Evolutionary conservation across 2,329 filamentous ascomycete genomes (phyloP), one percentile per base, ranked within the genome.

Genomic region (Fusarium sulawesiense): DNA sequence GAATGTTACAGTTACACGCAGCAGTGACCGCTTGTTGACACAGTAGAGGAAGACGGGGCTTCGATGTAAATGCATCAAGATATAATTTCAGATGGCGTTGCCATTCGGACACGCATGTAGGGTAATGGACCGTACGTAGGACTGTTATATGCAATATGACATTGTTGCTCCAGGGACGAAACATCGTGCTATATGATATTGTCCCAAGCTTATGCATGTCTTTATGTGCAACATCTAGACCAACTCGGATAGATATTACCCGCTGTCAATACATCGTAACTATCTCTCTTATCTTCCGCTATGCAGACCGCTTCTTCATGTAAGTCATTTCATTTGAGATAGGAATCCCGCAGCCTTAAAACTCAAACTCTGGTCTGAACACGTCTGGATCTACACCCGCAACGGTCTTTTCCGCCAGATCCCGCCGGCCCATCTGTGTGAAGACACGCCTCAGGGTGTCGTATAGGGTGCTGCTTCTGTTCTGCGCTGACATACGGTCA

Each of bases 381-480:
- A 90, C 84, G 76, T 96, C 93, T 27, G 97, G 91, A 82, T 98
- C 93, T 83, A 99, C 95, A 27, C 94, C 95, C 2, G 91, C 89
- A 14, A 94, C 91, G 8, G 98, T 96, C 83, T 90, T 88, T 78
- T 98, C 94, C 5, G 92, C 92, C 77, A 99, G 79, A 81, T 99
- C 96, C 60, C 93, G 85, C 61, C 96, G 84, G 4, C 92, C 92
- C 96, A 99, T 98, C 83, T 97, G 93, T 12, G 91, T 94, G 80
- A 99, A 98, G n/a, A 98, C 96, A 64, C 97, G 86, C 67, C 95
- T 85, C 67, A 99, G 83, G 14, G 97, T 99, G 80, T 99, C 97
- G 80, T 97, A 97, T 63, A 99, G 83, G 76, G 98, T 99, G 51
- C 94, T 98, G 84, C 93, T 97, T 78, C 97, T 91, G 81, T 99